Percentiles rank a stretch among this genome's conserved stretches.
These are phyloP conservation scores for Whalleya microplaca DNA, from an alignment of 2,329 filamentous ascomycete genomes.

Conservation along the genomic window DNA sequence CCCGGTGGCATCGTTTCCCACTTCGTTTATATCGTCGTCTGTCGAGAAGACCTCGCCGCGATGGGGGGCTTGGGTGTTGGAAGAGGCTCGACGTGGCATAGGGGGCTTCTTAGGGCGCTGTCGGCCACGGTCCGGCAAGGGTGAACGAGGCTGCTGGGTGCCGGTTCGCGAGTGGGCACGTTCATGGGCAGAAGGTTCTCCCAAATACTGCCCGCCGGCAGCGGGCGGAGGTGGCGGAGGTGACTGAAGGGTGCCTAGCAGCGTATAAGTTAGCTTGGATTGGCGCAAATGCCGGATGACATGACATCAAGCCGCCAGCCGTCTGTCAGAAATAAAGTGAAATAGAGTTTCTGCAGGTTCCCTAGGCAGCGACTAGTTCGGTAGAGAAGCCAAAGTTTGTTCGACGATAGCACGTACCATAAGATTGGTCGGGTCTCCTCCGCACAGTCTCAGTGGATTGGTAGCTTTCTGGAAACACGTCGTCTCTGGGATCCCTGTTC, in stretches of 20 bases:
- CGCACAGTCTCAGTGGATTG: slow-evolving; percentile 65
- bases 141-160: slow-evolving; percentile 47
- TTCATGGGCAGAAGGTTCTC: slow-evolving; percentile 45
- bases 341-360: slow-evolving; percentile 15
- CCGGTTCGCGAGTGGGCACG: slow-evolving; percentile 42
- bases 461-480: slow-evolving; percentile 56
- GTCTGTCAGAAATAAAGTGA: slow-evolving; percentile 14
- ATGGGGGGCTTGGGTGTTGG: slow-evolving; percentile 71
- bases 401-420: slow-evolving; percentile 52
- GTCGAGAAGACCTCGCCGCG: slow-evolving; percentile 87
- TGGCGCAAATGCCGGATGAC: slow-evolving; percentile 4
- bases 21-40: slow-evolving; percentile 83
- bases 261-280: slow-evolving; percentile 28
- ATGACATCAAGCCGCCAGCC: slow-evolving; percentile 16
- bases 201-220: slow-evolving; percentile 33
- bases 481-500: slow-evolving; percentile 42
- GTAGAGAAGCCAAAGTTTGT: slow-evolving; percentile 5
- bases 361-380: neutral
- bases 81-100: slow-evolving; percentile 74
- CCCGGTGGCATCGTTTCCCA: slow-evolving; percentile 67
- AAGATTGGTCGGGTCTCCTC: slow-evolving; percentile 56
- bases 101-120: slow-evolving; percentile 70
- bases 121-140: slow-evolving; percentile 54
- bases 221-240: slow-evolving; percentile 36
- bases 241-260: slow-evolving; percentile 41